Percentiles rank a stretch among this genome's conserved stretches.
Conservation (phyloP, 106 monocot genomes). For the Xerophyta viscosa region DNA sequence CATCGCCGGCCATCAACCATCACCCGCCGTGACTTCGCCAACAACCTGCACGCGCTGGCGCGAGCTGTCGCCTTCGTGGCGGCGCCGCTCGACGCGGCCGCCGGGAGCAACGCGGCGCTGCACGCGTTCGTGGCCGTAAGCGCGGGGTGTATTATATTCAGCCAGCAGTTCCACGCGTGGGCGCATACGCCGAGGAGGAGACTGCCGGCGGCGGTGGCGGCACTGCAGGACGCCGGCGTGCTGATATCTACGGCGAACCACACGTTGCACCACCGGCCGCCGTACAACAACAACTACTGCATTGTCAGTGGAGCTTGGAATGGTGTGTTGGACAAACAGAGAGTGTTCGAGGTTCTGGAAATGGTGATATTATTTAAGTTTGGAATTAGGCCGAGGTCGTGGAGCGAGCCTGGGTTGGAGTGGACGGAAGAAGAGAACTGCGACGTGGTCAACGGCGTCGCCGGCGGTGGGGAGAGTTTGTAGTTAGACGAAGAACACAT, state of each 20-base stretch:
- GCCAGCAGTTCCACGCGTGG: conserved; percentile 94
- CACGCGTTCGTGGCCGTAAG: conserved; percentile 54
- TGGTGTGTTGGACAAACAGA: conserved; percentile 33
- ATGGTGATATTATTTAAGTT: conserved; percentile 64
- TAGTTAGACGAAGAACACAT: too few species aligned
- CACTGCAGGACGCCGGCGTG: conserved; percentile 61
- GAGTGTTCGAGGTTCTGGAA: conserved; percentile 68
- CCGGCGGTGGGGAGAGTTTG: background rate
- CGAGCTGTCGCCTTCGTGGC: conserved; percentile 28
- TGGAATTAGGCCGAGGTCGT: conserved; percentile 72
- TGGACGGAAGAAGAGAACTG: conserved; percentile 38
- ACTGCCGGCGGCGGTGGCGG: conserved; percentile 49
- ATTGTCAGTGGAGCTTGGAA: conserved; percentile 90
- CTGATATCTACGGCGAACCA: conserved; percentile 56
- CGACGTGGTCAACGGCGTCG: background rate
- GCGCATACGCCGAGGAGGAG: conserved; percentile 49
- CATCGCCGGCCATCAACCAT: conserved; percentile 67
- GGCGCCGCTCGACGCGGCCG: conserved; percentile 25
- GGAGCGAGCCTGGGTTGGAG: conserved; percentile 37
- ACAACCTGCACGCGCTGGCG: conserved; percentile 69
- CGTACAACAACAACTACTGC: conserved; percentile 79
- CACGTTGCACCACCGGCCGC: conserved; percentile 57
- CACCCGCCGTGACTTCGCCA: conserved; percentile 50
- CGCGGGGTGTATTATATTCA: conserved; percentile 51
- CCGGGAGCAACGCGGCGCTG: conserved; percentile 13